Evolutionary conservation across 768 basidiomycete species (phyloP), one percentile per base, ranked within the genome.

Genomic region (Mycena latifolia): DNA sequence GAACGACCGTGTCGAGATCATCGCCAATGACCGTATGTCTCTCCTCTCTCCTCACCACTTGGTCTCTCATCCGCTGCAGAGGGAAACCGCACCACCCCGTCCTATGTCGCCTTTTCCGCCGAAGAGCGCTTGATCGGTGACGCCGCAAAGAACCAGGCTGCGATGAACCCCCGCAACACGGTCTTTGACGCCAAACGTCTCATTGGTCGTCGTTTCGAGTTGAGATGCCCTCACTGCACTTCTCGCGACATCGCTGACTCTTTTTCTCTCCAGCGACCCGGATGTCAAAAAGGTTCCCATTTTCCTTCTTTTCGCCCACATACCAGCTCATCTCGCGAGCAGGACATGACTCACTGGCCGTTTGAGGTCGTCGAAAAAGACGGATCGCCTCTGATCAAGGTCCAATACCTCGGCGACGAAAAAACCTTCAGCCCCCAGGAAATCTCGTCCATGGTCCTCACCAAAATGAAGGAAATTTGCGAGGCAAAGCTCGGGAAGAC

Each of bases 401-500:
- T 99, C 70, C 87, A 95, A 76, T 99, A 99, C 83, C 91, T 98
- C 69, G 87, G 87, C 69, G 96, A 99, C 79, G 92, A 92, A 70
- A 98, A 98, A 84, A 92, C 92, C 64, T 99, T 98, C 86, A 95
- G 91, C 73, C 98, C 95, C 60, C 96, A 96, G 84, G 98, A 99
- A 82, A 96, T 99, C 77, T 99, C 98, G n/a, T 93, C 98, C 69
- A 99, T 99, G 98, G 98, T 99, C 73, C 91, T 99, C 74, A 88
- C 86, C 70, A 99, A 99, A 86, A 99, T 99, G 96, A 99, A 98
- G 89, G 98, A 99, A 81, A 98, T 96, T 74, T 95, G 97, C 48
- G 98, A 99, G 85, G 95, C 97, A 71, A 98, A 99, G 84, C 93
- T 99, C 72, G 96, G 98, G 74, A 97, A 96, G 87, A 91, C 92